These are phyloP conservation scores for Trametes cingulata DNA, from an alignment of 768 basidiomycete species.

Conservation along the genomic window DNA sequence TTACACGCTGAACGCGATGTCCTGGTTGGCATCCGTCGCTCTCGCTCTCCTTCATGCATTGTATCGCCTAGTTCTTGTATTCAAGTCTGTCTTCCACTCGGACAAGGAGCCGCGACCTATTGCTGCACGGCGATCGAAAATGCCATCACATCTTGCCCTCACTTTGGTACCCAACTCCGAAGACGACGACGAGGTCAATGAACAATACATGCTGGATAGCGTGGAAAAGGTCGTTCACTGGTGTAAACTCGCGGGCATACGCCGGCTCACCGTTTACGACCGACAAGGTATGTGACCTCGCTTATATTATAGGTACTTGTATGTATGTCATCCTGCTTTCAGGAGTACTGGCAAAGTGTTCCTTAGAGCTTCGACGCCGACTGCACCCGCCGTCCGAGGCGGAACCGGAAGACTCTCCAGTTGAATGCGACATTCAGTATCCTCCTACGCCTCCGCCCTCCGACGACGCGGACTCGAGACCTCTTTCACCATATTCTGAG, in stretches of 20 bases:
- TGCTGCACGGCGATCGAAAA: constrained; percentile 50
- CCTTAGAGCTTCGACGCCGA: constrained; percentile 42
- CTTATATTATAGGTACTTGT: constrained; percentile 17
- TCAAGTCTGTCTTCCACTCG: constrained; percentile 36
- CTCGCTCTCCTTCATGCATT: constrained; percentile 60
- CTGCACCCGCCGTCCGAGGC: constrained; percentile 24
- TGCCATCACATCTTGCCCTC: constrained; percentile 68
- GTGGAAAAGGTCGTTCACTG: constrained; percentile 55
- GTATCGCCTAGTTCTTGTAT: constrained; percentile 47
- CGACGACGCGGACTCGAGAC: constrained; percentile 65
- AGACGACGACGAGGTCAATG: constrained; percentile 37
- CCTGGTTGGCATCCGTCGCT: constrained; percentile 45
- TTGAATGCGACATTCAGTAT: constrained; percentile 62
- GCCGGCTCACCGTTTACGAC: constrained; percentile 71
- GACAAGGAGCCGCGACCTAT: constrained; percentile 48
- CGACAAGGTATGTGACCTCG: constrained; percentile 52
- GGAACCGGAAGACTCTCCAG: constrained; percentile 27
- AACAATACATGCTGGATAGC: constrained; percentile 51
- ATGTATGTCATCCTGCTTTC: constrained; percentile 17
- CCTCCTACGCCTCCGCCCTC: constrained; percentile 80
- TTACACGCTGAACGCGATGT: constrained; percentile 38
- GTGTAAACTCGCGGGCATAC: constrained; percentile 64
- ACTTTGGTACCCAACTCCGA: constrained; percentile 48
- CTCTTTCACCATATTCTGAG: constrained; percentile 51
- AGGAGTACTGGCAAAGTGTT: constrained; percentile 25